Evolutionary conservation across 495 filamentous ascomycete genomes (phyloP), one percentile per base, ranked within the genome.

Genomic region (Tetracladium setigerum): DNA sequence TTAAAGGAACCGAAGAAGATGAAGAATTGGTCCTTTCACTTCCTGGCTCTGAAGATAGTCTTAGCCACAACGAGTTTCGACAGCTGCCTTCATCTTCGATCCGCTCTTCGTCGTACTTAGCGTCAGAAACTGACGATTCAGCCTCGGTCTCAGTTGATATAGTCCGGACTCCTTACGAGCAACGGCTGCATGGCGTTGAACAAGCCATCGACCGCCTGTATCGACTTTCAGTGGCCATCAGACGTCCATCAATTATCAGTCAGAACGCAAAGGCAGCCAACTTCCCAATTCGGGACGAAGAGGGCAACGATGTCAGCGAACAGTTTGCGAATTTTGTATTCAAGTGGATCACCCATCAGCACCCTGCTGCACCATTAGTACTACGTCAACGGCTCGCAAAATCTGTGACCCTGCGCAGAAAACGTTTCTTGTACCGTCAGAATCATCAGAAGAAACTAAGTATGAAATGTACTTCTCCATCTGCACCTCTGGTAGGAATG

Each of bases 381-480:
- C 31, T 56, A 6, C 30, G 36, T 9, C 10, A 44, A 24, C 30
- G 50, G 12, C 35, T 53, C 16, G 44, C 53, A 4, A 11, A 33
- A 35, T 45, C 35, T 14, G 24, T 53, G 2, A 13, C 40, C 7
- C 10, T 34, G 15, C 53, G 53, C 2, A 54, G 50, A 19, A 47
- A 45, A 34, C 50, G 42, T 9, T 39, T 56, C 39, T 30, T 38
- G n/a, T 56, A 56, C 31, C 38, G 50, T 13, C 35, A 30, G 31
- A 53, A 34, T 19, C 53, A 56, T 16, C 49, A 52, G 37, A 34
- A n/a, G n/a, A n/a, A n/a, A n/a, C n/a, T n/a, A n/a, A 41, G 14
- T 18, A 41, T 13, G 5, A 41, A 41, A 41, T 24, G 4, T 13
- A 18, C 5, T 17, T 12, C 18, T 41, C 5, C 18, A 7, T 18